Evolutionary conservation across 2,329 filamentous ascomycete species (phyloP).

Genomic region (Aspergillus aculeatinus): DNA sequence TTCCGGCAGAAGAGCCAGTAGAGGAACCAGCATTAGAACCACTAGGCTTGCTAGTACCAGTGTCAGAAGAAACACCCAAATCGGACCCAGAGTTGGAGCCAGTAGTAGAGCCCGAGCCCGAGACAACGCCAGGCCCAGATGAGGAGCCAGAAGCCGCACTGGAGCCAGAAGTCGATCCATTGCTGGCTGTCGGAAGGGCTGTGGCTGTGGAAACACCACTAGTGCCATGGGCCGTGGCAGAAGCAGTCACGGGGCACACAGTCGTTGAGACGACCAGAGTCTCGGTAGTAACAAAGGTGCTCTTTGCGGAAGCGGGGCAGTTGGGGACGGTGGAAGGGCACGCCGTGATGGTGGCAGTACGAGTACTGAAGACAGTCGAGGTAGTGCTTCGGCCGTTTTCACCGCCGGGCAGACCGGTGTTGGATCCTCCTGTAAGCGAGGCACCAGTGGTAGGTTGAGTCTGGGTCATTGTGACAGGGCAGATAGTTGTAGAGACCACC

Average conservation of each 20-base stretch:
- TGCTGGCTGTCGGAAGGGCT: not conserved
- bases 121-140: too few relatives aligned
- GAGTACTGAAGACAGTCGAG: not conserved
- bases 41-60: too few relatives aligned
- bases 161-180: not conserved
- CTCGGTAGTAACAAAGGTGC: not conserved
- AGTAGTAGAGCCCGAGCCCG: too few relatives aligned
- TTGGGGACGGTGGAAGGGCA: not conserved
- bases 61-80: too few relatives aligned
- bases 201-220: not conserved
- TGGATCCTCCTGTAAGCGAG: not conserved
- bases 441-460: not conserved
- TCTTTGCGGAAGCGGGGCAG: not conserved
- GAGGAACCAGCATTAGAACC: too few relatives aligned
- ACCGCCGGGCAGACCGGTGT: not conserved
- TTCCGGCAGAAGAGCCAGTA: too few relatives aligned
- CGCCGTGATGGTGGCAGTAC: not conserved
- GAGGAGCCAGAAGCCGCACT: not conserved
- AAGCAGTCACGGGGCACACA: not conserved
- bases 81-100: too few relatives aligned
- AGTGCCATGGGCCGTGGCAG: not conserved
- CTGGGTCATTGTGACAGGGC: not conserved
- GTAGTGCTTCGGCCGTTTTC: not conserved
- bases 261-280: not conserved
- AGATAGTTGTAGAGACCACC: not conserved